Evolutionary conservation across 345 rosid genomes (phyloP).

Genomic region (Schrenkiella parvula): DNA sequence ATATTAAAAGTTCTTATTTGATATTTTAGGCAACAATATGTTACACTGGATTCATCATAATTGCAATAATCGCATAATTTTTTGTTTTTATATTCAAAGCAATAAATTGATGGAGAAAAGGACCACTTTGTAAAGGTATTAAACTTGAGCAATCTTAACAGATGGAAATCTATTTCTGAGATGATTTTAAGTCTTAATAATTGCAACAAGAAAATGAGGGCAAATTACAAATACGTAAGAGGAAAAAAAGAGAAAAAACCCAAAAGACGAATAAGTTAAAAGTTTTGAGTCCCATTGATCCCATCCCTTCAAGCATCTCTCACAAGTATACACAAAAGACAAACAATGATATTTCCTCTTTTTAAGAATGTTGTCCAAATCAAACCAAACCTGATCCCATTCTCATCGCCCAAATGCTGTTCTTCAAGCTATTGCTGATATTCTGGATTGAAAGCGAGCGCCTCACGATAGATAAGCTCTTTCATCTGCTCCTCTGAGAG

Average conservation of each 20-base stretch:
- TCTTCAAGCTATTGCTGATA: constrained; percentile 44
- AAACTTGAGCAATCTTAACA: neutral
- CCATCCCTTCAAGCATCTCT: constrained; percentile 21
- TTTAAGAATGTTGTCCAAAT: constrained; percentile 29
- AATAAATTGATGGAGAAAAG: neutral
- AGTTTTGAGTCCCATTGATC: constrained; percentile 18
- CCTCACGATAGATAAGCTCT: constrained; percentile 86
- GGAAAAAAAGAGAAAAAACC: neutral
- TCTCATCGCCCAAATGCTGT: constrained; percentile 8
- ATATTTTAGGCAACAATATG: neutral
- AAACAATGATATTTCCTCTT: constrained; percentile 14
- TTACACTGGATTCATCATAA: neutral
- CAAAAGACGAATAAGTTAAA: constrained; percentile 4
- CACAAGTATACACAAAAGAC: constrained; percentile 34
- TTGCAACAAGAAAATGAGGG: constrained; percentile 21
- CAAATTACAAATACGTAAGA: constrained; percentile 16
- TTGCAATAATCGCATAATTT: neutral
- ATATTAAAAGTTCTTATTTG: neutral
- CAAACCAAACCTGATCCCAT: neutral
- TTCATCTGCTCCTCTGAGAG: constrained; percentile 92
- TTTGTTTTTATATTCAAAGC: neutral
- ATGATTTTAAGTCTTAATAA: constrained; percentile 1
- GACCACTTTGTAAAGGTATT: neutral
- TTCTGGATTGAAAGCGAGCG: constrained; percentile 97
- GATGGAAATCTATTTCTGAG: constrained; percentile 20